Evolutionary conservation across 1,284 basidiomycete species (phyloP).

Genomic region (Cutaneotrichosporon curvatum): DNA sequence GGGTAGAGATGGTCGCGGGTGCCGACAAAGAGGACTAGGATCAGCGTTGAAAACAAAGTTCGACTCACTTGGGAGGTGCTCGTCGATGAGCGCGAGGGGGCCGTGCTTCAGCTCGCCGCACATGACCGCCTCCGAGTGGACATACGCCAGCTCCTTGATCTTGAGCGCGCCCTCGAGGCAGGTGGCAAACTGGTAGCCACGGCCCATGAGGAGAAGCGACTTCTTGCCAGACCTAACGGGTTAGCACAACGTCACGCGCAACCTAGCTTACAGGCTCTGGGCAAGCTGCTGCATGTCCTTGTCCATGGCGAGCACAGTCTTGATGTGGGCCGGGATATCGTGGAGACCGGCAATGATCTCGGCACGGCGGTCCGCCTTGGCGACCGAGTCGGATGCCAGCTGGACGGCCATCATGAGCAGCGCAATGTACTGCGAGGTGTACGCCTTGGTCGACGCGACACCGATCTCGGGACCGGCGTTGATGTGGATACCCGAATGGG

Average conservation of each 20-base stretch:
- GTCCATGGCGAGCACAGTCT: slow-evolving; percentile 77
- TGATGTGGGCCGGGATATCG: slow-evolving; percentile 82
- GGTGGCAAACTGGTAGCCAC: slow-evolving; percentile 96
- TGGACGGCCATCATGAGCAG: slow-evolving; percentile 97
- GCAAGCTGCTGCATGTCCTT: slow-evolving; percentile 74
- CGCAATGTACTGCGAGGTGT: slow-evolving; percentile 98
- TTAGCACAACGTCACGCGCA: too few species aligned
- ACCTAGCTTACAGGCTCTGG: slow-evolving; percentile 53
- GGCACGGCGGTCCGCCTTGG: slow-evolving; percentile 79
- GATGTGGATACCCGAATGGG: slow-evolving; percentile 99
- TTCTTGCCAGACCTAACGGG: slow-evolving; percentile 59
- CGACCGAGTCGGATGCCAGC: slow-evolving; percentile 92
- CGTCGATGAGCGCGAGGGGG: slow-evolving; percentile 92
- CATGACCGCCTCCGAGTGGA: slow-evolving; percentile 55
- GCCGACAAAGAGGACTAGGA: slow-evolving; percentile 83
- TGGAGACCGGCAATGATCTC: slow-evolving; percentile 87
- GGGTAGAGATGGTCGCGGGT: slow-evolving; percentile 97
- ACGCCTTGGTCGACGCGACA: slow-evolving; percentile 99
- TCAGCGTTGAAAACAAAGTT: too few species aligned
- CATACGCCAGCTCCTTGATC: slow-evolving; percentile 93
- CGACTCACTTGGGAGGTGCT: slow-evolving; percentile 72
- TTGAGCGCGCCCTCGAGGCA: slow-evolving; percentile 97
- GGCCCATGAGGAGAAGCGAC: slow-evolving; percentile 91
- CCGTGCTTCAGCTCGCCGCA: slow-evolving; percentile 96
- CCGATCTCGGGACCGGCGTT: slow-evolving; percentile 99